phyloP scores from a whole-genome alignment of 1,284 basidiomycete species.

The Puccinia polysora region DNA sequence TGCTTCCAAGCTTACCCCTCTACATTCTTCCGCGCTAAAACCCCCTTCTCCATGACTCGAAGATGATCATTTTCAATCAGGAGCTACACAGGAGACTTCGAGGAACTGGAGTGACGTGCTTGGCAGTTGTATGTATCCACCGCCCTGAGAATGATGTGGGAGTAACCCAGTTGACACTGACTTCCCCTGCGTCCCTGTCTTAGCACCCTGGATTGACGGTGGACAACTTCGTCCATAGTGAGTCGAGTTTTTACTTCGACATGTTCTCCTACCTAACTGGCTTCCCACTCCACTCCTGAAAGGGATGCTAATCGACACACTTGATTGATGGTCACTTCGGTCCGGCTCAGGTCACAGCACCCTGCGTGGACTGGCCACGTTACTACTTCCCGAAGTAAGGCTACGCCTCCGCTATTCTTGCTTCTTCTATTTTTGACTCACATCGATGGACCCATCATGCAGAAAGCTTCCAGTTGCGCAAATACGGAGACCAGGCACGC shows the following conservation, averaged over 20 bases:
- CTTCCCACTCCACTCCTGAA: not conserved
- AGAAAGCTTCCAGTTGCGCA: not conserved
- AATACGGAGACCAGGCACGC: not conserved
- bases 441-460: too few relatives aligned
- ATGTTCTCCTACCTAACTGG: too few relatives aligned
- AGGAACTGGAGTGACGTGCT: slow-evolving; percentile 44
- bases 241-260: not conserved
- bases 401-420: too few relatives aligned
- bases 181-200: not conserved
- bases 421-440: too few relatives aligned
- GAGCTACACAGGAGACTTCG: slow-evolving; percentile 46
- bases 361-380: slow-evolving; percentile 1
- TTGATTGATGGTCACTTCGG: not conserved
- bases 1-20: not conserved
- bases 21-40: too few relatives aligned
- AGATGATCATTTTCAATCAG: slow-evolving; percentile 46
- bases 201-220: not conserved
- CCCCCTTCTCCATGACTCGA: too few relatives aligned
- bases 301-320: not conserved
- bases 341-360: slow-evolving; percentile 3
- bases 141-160: too few relatives aligned
- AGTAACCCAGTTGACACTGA: not conserved
- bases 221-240: slow-evolving; percentile 5
- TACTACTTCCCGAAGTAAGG: slow-evolving; percentile 6
- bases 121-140: slow-evolving; percentile 27